These are phyloP conservation scores for Phoma sp. DNA, from an alignment of 2,329 filamentous ascomycete genomes.

Conservation along the genomic window DNA sequence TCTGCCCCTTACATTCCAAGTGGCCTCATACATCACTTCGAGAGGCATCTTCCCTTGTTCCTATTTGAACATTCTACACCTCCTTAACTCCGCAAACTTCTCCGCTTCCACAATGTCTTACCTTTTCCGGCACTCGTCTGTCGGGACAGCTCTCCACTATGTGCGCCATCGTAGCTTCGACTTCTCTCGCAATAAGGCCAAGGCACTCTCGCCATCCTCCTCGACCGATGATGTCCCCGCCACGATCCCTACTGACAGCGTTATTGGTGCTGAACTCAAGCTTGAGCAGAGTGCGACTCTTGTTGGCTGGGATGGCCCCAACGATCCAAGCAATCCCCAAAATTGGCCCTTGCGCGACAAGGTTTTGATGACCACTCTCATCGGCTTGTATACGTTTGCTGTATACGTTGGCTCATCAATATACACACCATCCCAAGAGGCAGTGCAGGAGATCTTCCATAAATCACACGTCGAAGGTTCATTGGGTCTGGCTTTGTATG, in stretches of 20 bases:
- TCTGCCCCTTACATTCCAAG: not conserved
- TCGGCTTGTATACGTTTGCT: constrained; percentile 63
- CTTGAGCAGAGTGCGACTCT: constrained; percentile 34
- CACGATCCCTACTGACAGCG: constrained; percentile 18
- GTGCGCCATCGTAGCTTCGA: constrained; percentile 29
- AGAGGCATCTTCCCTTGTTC: not conserved
- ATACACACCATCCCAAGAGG: constrained; percentile 52
- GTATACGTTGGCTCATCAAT: constrained; percentile 61
- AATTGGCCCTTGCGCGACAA: constrained; percentile 45
- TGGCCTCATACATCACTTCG: not conserved
- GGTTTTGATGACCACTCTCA: constrained; percentile 39
- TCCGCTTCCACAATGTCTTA: constrained; percentile 24
- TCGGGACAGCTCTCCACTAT: constrained; percentile 27
- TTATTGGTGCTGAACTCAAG: constrained; percentile 26
- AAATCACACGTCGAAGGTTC: constrained; percentile 59
- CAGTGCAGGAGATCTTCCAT: constrained; percentile 59
- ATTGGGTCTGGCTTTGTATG: constrained; percentile 66
- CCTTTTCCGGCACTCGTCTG: constrained; percentile 26
- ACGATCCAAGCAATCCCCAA: constrained; percentile 44
- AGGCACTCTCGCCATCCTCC: constrained; percentile 23
- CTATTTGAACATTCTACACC: not conserved
- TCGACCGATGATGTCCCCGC: constrained; percentile 27
- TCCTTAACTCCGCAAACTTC: not conserved
- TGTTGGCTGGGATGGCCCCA: constrained; percentile 49
- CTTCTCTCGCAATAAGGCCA: constrained; percentile 22